Evolutionary conservation across 2,329 filamentous ascomycete species (phyloP).

Genomic region (Cladosporium halotolerans): DNA sequence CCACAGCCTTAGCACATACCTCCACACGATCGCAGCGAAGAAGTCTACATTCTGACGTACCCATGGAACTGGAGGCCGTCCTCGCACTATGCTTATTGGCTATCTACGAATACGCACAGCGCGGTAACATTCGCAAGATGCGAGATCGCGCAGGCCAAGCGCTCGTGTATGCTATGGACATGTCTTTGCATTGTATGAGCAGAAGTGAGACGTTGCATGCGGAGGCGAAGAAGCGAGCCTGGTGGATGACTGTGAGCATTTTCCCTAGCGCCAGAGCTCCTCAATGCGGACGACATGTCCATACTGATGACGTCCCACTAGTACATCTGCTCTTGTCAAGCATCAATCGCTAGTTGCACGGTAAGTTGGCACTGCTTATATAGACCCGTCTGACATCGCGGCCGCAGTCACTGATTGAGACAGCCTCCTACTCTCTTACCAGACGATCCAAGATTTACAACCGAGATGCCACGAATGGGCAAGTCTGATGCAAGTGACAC

Average conservation of each 20-base stretch:
- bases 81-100: constrained; percentile 45
- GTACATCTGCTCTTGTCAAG: constrained; percentile 48
- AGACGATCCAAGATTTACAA: constrained; percentile 41
- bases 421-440: constrained; percentile 41
- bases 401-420: background rate
- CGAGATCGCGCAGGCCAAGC: constrained; percentile 44
- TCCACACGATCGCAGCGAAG: constrained; percentile 29
- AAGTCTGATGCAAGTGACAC: background rate
- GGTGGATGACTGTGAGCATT: constrained; percentile 47
- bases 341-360: constrained; percentile 46
- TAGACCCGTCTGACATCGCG: background rate
- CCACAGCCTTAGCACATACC: constrained; percentile 39
- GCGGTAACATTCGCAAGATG: constrained; percentile 50
- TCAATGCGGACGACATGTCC: background rate
- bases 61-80: constrained; percentile 43
- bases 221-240: constrained; percentile 43
- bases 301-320: constrained; percentile 15
- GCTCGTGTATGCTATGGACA: constrained; percentile 41
- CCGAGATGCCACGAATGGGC: constrained; percentile 20
- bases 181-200: constrained; percentile 37
- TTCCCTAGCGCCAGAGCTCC: no score
- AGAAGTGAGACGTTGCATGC: constrained; percentile 36
- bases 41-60: constrained; percentile 42
- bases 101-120: constrained; percentile 49
- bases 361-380: constrained; percentile 32